Evolutionary conservation across 2,329 filamentous ascomycete genomes (phyloP), one percentile per base, ranked within the genome.

Genomic region (Colletotrichum zoysiae): DNA sequence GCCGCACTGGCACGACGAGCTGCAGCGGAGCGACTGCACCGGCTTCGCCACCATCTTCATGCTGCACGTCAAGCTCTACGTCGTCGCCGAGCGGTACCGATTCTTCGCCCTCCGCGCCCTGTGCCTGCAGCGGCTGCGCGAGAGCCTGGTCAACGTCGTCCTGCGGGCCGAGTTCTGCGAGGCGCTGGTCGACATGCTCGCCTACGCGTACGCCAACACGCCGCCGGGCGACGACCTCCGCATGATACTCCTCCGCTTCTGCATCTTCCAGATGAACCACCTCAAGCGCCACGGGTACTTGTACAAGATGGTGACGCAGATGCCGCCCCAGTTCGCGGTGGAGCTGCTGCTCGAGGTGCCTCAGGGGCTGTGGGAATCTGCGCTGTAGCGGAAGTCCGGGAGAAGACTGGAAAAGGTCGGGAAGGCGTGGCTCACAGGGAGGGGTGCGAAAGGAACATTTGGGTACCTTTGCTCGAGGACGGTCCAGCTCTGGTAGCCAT

Each of bases 1-100:
- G 18, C 33, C 20, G 5, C 5, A 40, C 33, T 57, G 55, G 55
- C n/a, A 23, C 33, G 20, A 23, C 2, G 55, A 57, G 9, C 55
- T 57, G 9, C 55, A 16, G n/a, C 12, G 20, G 11, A 7, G 2
- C 20, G n/a, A 57, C 38, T n/a, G 20, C n/a, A 57, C 55, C 12
- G 55, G 20, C 33, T 7, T 23, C n/a, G 20, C 33, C 1, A 14
- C 33, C 3, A 23, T 4, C 16, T 61, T 62, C 11, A 55, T 67
- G 46, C 6, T 53, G 8, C 65, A 51, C 20, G 9, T n/a, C 1
- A 3, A 35, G 18, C 16, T 67, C 5, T 62, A 67, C 9, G 46
- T n/a, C 14, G 26, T 67, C 7, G 65, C 65, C 7, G 56, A 67
- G 5, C 46, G 12, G 12, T 62, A 67, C 38, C 20, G 23, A 4